Percentiles rank a stretch among this genome's conserved stretches.
These are phyloP conservation scores for Trametes sanguinea DNA, from an alignment of 768 basidiomycete species.

Conservation along the genomic window DNA sequence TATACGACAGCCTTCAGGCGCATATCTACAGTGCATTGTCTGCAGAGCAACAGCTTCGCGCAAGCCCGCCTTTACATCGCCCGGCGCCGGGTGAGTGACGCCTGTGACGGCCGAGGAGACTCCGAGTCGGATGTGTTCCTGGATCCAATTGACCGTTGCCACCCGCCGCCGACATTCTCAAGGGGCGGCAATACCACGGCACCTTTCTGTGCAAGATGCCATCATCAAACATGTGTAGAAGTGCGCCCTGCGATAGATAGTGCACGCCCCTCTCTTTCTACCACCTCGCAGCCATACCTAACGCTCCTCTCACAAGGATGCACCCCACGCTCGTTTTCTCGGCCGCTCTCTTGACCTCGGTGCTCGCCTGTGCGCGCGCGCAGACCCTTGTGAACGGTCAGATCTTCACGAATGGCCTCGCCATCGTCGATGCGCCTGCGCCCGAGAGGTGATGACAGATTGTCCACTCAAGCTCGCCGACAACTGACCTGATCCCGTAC, in stretches of 20 bases:
- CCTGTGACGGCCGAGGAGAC: conserved; percentile 12
- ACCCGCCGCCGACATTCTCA: not conserved
- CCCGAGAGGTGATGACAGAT: conserved; percentile 24
- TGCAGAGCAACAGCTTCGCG: too few relatives aligned
- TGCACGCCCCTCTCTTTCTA: not conserved
- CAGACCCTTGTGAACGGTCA: conserved; percentile 33
- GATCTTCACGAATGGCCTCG: conserved; percentile 36
- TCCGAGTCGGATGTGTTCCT: conserved; percentile 12
- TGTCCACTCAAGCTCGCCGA: too few relatives aligned
- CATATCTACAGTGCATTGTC: too few relatives aligned
- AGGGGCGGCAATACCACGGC: too few relatives aligned
- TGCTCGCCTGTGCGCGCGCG: conserved; percentile 13
- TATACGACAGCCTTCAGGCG: too few relatives aligned
- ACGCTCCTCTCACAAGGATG: conserved; percentile 12
- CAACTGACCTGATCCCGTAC: too few relatives aligned
- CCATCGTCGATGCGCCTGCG: conserved; percentile 37
- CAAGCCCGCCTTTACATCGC: too few relatives aligned
- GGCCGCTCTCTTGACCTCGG: conserved; percentile 14
- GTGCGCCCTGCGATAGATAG: not conserved
- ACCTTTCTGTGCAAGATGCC: too few relatives aligned
- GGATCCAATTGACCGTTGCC: conserved; percentile 7
- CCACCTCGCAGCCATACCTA: not conserved
- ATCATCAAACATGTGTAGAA: too few relatives aligned
- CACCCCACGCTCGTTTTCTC: conserved; percentile 25
- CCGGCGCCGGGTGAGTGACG: not conserved